phyloP scores from a whole-genome alignment of 352 stramenopile genomes.

The Globisporangium radiosum region DNA sequence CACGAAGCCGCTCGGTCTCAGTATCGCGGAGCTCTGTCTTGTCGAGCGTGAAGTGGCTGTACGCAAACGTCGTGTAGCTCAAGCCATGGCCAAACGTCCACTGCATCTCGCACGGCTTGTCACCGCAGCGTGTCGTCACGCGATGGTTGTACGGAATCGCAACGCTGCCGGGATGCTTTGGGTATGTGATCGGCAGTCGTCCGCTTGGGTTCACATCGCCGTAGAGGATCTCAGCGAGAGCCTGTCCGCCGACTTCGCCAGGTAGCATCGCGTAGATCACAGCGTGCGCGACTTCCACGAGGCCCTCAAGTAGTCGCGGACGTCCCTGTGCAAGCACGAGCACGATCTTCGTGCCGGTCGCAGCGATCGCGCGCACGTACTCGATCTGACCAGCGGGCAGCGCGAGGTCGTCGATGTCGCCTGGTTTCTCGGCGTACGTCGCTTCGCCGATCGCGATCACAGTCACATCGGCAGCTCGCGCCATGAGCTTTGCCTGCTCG shows the following conservation, averaged over 20 bases:
- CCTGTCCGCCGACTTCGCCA: conserved; percentile 69
- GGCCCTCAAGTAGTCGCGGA: conserved; percentile 59
- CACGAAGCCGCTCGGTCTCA: conserved; percentile 18
- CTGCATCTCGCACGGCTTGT: conserved; percentile 43
- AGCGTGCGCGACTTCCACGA: conserved; percentile 51
- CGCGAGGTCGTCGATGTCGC: conserved; percentile 75
- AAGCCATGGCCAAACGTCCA: conserved; percentile 63
- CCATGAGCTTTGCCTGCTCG: conserved; percentile 42
- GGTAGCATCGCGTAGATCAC: conserved; percentile 78
- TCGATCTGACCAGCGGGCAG: conserved; percentile 59
- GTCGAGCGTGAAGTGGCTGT: conserved; percentile 36
- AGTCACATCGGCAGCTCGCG: conserved; percentile 47
- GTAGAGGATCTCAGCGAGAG: conserved; percentile 78
- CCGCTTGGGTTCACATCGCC: conserved; percentile 80
- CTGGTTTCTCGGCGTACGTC: conserved; percentile 79
- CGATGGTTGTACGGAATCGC: conserved; percentile 76
- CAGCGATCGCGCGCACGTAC: conserved; percentile 60
- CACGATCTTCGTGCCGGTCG: conserved; percentile 73
- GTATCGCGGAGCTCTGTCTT: conserved; percentile 15
- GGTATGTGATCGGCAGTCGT: conserved; percentile 77
- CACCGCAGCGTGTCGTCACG: conserved; percentile 43
- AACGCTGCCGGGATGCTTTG: conserved; percentile 51
- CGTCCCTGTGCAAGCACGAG: conserved; percentile 74
- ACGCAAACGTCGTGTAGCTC: conserved; percentile 67
- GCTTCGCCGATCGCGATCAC: conserved; percentile 75